These are phyloP conservation scores for Globisporangium cylindrosporum DNA, from an alignment of 352 stramenopile species.

Conservation along the genomic window DNA sequence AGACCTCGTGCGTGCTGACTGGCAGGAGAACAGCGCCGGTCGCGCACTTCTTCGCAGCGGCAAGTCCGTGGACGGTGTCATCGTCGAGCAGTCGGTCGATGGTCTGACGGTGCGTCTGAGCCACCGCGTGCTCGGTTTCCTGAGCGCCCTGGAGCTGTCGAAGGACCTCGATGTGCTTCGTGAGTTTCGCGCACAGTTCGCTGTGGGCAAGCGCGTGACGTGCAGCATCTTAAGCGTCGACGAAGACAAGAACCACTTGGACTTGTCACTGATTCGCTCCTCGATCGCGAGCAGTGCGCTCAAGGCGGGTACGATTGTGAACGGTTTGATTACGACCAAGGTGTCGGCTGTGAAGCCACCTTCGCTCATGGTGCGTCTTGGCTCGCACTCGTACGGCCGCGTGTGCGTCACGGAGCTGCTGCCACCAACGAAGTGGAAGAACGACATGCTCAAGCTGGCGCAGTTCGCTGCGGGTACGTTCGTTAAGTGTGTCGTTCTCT, in stretches of 20 bases:
- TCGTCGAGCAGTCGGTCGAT: constrained; percentile 60
- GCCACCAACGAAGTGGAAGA: constrained; percentile 54
- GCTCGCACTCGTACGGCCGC: constrained; percentile 68
- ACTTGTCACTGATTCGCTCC: constrained; percentile 65
- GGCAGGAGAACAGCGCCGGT: constrained; percentile 65
- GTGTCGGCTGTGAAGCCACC: constrained; percentile 70
- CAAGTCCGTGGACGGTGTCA: constrained; percentile 59
- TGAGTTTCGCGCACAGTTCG: constrained; percentile 66
- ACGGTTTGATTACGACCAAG: constrained; percentile 71
- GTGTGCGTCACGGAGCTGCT: constrained; percentile 82
- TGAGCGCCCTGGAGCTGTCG: constrained; percentile 68
- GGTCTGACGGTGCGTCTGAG: constrained; percentile 67
- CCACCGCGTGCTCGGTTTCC: constrained; percentile 62
- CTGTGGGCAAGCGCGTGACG: constrained; percentile 72
- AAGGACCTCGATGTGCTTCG: constrained; percentile 52
- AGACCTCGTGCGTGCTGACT: constrained; percentile 69
- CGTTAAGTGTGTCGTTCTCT: constrained; percentile 74
- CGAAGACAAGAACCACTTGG: constrained; percentile 66
- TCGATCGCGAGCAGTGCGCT: constrained; percentile 22
- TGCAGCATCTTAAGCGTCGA: constrained; percentile 67
- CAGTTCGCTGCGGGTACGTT: constrained; percentile 66
- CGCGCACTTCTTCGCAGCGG: constrained; percentile 62
- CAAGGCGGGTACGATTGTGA: constrained; percentile 53
- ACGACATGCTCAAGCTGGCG: constrained; percentile 60
- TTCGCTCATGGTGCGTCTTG: constrained; percentile 85